Evolutionary conservation across 257 asterid species (phyloP).

Genomic region (Euphrasia confusa): DNA sequence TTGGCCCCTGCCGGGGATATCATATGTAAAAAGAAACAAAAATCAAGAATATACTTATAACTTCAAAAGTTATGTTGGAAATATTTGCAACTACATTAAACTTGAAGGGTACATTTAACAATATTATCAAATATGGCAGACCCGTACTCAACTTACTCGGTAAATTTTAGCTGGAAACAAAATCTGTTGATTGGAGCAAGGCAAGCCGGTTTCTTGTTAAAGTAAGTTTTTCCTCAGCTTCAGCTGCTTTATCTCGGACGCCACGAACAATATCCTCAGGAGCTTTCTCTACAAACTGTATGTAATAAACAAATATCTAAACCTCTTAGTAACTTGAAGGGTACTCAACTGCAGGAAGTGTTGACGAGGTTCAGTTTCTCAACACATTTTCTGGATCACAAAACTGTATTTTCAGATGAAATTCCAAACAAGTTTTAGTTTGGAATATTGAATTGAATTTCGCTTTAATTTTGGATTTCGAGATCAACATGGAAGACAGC

Average conservation of each 20-base stretch:
- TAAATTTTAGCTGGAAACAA: constrained; percentile 39
- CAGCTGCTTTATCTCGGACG: constrained; percentile 77
- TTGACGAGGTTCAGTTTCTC: neutral
- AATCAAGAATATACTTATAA: neutral
- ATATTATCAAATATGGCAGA: constrained; percentile 1
- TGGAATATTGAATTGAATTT: no score
- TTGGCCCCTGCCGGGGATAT: no score
- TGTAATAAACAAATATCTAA: constrained; percentile 11
- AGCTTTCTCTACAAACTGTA: constrained; percentile 88
- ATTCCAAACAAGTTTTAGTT: neutral
- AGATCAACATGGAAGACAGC: no score
- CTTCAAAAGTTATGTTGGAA: neutral
- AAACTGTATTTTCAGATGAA: neutral
- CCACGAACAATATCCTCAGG: constrained; percentile 78
- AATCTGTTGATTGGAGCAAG: constrained; percentile 61
- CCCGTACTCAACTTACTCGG: neutral
- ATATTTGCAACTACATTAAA: neutral
- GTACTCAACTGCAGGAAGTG: no score
- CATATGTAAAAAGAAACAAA: neutral
- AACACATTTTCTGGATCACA: neutral
- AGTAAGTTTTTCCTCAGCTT: constrained; percentile 77
- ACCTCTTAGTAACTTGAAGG: no score
- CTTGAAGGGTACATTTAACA: neutral
- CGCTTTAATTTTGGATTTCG: neutral
- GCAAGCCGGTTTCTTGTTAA: constrained; percentile 67